Percentiles rank a stretch among this genome's conserved stretches.
Evolutionary conservation across 75 land plant species (phyloP).

Genomic region (Azolla pinnata): DNA sequence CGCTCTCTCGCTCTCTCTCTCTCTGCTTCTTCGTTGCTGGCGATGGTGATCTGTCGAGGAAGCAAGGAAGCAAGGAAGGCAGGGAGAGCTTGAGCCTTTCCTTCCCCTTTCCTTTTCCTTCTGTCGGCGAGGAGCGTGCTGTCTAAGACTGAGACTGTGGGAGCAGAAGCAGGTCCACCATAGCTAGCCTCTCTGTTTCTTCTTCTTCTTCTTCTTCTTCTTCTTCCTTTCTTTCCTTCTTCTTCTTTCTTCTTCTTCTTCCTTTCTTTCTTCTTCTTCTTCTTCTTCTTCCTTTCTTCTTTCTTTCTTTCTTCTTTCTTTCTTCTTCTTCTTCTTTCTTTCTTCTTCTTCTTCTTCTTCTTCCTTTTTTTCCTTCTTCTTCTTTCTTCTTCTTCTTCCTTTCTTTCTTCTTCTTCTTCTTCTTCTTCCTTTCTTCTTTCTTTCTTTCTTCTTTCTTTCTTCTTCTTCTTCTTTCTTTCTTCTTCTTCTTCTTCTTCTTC

Average conservation of each 20-base stretch:
- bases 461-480: background rate
- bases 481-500: background rate
- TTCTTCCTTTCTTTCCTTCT: background rate
- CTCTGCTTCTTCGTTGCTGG: background rate
- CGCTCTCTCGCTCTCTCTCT: background rate
- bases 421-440: background rate
- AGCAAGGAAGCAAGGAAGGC: no score
- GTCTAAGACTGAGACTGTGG: no score
- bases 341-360: background rate
- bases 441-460: background rate
- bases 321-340: background rate
- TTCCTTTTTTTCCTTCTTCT: background rate
- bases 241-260: background rate
- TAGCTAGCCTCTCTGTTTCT: background rate
- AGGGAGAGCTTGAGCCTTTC: no score
- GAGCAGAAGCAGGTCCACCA: no score
- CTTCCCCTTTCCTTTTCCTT: background rate
- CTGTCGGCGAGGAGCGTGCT: no score
- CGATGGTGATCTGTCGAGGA: background rate
- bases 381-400: background rate
- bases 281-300: background rate
- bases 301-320: background rate
- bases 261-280: background rate
- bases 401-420: background rate
- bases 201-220: background rate